Conservation (phyloP, 176 grass and related monocot species). For the Avena eriantha region DNA sequence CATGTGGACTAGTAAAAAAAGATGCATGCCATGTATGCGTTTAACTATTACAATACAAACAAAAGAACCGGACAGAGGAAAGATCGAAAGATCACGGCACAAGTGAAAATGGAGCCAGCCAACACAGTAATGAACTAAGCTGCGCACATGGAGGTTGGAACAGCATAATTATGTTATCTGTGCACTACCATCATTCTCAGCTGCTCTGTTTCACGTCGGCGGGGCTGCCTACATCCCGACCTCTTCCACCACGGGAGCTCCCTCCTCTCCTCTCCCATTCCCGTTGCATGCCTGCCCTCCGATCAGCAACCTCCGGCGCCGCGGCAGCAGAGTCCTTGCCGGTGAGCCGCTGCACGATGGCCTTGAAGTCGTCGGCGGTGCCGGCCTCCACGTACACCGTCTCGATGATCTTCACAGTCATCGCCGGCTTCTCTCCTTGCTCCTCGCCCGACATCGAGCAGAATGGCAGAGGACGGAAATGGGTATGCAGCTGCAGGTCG, state of each 20-base stretch:
- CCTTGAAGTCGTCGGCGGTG: conserved; percentile 64
- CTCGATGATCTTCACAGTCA: conserved; percentile 75
- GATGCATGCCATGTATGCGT: background rate
- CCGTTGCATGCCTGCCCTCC: background rate
- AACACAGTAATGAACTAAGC: background rate
- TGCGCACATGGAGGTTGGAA: background rate
- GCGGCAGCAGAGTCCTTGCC: conserved; percentile 41
- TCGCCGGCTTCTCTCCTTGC: conserved; percentile 20
- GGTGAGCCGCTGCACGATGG: conserved; percentile 71
- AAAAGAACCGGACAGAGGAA: background rate
- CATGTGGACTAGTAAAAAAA: background rate
- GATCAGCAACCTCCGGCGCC: background rate
- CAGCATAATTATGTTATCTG: background rate
- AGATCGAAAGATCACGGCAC: background rate
- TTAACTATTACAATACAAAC: background rate
- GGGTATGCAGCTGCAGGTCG: background rate
- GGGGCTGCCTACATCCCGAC: background rate
- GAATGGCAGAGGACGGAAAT: background rate
- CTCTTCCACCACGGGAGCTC: background rate
- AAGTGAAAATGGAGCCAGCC: background rate
- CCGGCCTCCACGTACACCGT: conserved; percentile 69
- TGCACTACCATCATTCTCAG: conserved; percentile 7
- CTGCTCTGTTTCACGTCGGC: background rate
- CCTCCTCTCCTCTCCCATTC: background rate
- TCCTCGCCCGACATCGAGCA: conserved; percentile 55